These are phyloP conservation scores for Arabidopsis hybrid DNA, from an alignment of 441 rosid genomes.

Conservation along the genomic window DNA sequence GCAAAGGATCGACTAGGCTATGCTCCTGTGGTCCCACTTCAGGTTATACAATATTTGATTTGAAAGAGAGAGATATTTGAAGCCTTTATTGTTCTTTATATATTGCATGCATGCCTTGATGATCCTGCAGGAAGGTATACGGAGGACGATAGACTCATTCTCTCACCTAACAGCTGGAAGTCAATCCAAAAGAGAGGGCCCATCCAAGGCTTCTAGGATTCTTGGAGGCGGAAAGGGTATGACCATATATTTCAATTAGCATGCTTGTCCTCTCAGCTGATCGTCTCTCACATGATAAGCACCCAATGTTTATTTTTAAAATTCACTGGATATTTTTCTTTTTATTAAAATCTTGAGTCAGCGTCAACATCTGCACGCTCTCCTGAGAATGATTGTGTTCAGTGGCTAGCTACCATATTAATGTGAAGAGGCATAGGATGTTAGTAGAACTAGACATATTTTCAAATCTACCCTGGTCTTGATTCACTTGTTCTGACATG, in stretches of 20 bases:
- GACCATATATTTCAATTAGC: constrained; percentile 26
- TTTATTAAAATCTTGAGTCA: neutral
- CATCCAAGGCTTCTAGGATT: constrained; percentile 72
- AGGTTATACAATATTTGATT: constrained; percentile 56
- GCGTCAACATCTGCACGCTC: neutral
- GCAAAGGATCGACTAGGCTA: constrained; percentile 87
- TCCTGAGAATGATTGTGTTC: constrained; percentile 13
- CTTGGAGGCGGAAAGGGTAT: constrained; percentile 89
- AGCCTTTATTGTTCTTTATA: constrained; percentile 1
- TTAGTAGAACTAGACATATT: neutral
- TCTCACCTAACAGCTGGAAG: constrained; percentile 67
- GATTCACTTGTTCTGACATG: neutral
- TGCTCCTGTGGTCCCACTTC: constrained; percentile 72
- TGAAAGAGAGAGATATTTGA: constrained; percentile 13
- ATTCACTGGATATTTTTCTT: constrained; percentile 3
- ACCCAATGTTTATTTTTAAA: constrained; percentile 1
- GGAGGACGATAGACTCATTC: constrained; percentile 78
- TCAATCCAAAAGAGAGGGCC: constrained; percentile 69
- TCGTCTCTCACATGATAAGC: constrained; percentile 9
- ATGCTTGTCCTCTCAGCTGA: constrained; percentile 2
- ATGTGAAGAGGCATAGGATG: neutral
- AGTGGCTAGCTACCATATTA: constrained; percentile 22
- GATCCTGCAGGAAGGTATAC: constrained; percentile 73
- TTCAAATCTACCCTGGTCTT: neutral
- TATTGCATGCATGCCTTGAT: constrained; percentile 25